Percentiles rank a stretch among this genome's conserved stretches.
Conservation (phyloP, 148 eudicot genomes). For the Rheum nobile region DNA sequence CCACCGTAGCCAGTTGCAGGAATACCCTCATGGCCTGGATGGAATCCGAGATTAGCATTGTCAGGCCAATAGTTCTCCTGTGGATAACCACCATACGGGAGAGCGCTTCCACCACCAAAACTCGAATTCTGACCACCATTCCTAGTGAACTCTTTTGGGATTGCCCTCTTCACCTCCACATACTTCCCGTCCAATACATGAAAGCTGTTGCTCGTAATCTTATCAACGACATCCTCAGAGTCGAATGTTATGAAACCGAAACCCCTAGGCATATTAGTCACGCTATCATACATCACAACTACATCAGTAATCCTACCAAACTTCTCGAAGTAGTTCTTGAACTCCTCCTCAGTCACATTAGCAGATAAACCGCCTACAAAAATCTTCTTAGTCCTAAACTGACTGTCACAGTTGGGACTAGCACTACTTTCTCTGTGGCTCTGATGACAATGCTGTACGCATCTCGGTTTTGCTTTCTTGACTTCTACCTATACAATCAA, state of each 20-base stretch:
- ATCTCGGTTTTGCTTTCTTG: slow-evolving; percentile 62
- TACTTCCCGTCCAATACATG: slow-evolving; percentile 64
- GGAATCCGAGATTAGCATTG: slow-evolving; percentile 18
- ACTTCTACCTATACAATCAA: slow-evolving; percentile 61
- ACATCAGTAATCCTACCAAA: slow-evolving; percentile 79
- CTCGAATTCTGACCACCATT: slow-evolving; percentile 21
- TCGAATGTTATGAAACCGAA: slow-evolving; percentile 89
- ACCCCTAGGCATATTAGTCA: slow-evolving; percentile 71
- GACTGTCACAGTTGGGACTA: slow-evolving; percentile 11
- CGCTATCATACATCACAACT: slow-evolving; percentile 76
- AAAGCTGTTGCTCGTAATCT: slow-evolving; percentile 40
- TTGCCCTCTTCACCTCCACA: slow-evolving; percentile 79
- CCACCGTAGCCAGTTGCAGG: slow-evolving; percentile 37
- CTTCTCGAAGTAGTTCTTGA: slow-evolving; percentile 58
- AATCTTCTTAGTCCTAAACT: slow-evolving; percentile 58
- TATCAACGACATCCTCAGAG: slow-evolving; percentile 63
- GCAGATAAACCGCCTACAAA: slow-evolving; percentile 87
- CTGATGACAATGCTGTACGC: slow-evolving; percentile 29
- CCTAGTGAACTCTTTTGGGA: slow-evolving; percentile 44
- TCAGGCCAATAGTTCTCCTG: slow-evolving; percentile 10
- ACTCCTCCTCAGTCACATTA: slow-evolving; percentile 61
- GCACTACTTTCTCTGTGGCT: slow-evolving; percentile 21
- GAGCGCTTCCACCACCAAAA: slow-evolving; percentile 19
- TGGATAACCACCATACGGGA: slow-evolving; percentile 15
- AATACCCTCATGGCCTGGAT: slow-evolving; percentile 27